These are phyloP conservation scores for Arthrobotrys iridis DNA, from an alignment of 2,329 filamentous ascomycete genomes.

Conservation along the genomic window DNA sequence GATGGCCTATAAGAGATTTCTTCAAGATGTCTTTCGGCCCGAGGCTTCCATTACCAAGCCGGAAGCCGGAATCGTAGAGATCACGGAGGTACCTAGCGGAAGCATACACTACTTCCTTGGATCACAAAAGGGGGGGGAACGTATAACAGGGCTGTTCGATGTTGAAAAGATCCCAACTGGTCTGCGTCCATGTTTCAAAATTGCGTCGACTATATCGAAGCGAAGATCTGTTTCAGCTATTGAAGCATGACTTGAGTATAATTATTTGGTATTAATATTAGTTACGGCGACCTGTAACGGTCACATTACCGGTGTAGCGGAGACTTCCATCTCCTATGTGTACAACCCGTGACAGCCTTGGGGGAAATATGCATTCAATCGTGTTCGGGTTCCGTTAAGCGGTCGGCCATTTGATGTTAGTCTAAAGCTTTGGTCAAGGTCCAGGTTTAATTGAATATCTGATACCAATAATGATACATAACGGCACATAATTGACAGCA, in stretches of 20 bases:
- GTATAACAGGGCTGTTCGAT: background rate
- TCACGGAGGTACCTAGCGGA: background rate
- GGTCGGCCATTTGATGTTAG: constrained; percentile 2
- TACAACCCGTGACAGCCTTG: background rate
- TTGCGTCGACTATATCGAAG: constrained; percentile 6
- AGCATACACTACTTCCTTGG: background rate
- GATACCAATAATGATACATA: background rate
- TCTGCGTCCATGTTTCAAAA: constrained; percentile 7
- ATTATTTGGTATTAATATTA: background rate
- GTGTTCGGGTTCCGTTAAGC: background rate
- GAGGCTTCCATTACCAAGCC: background rate
- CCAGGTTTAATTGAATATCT: background rate
- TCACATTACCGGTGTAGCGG: background rate
- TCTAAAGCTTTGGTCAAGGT: background rate
- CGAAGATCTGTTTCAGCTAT: background rate
- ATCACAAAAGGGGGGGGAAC: background rate
- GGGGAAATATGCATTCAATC: background rate
- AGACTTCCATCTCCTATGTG: background rate
- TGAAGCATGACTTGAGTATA: background rate
- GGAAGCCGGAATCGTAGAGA: background rate
- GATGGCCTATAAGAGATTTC: too few species aligned
- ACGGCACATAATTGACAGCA: background rate
- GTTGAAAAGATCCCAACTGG: constrained; percentile 1
- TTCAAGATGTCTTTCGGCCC: background rate
- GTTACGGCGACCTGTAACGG: too few species aligned